These are phyloP conservation scores for Esteya vermicola DNA, from an alignment of 2,329 filamentous ascomycete species.

Conservation along the genomic window DNA sequence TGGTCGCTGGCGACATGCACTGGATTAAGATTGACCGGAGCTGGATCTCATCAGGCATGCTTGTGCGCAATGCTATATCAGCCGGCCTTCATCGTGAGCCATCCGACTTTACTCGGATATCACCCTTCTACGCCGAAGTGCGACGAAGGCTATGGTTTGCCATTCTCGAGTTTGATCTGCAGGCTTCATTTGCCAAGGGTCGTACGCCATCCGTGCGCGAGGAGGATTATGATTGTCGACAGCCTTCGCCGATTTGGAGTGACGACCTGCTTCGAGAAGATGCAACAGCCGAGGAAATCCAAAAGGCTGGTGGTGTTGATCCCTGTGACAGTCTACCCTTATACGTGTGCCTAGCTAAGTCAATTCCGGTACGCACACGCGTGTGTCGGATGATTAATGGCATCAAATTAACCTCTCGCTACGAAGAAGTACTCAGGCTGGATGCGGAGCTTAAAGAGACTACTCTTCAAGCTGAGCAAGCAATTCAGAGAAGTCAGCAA, in stretches of 20 bases:
- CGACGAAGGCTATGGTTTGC: conserved; percentile 36
- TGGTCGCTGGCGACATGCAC: conserved; percentile 2
- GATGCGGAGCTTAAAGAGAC: background rate
- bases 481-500: background rate
- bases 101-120: conserved; percentile 17
- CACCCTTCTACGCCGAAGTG: conserved; percentile 25
- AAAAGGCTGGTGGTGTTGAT: background rate
- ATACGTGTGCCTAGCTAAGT: background rate
- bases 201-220: conserved; percentile 27
- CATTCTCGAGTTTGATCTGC: conserved; percentile 30
- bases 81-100: conserved; percentile 37
- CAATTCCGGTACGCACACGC: background rate
- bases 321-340: background rate
- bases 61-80: conserved; percentile 29
- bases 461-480: background rate
- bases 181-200: conserved; percentile 28
- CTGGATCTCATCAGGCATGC: conserved; percentile 27
- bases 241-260: conserved; percentile 28
- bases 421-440: background rate
- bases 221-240: conserved; percentile 30
- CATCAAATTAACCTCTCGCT: background rate
- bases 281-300: background rate
- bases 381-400: background rate
- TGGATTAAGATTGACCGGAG: conserved; percentile 19
- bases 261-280: conserved; percentile 25